Base-by-base conservation (phyloP, 129 eudicot genomes). In the Flaveria robusta region DNA sequence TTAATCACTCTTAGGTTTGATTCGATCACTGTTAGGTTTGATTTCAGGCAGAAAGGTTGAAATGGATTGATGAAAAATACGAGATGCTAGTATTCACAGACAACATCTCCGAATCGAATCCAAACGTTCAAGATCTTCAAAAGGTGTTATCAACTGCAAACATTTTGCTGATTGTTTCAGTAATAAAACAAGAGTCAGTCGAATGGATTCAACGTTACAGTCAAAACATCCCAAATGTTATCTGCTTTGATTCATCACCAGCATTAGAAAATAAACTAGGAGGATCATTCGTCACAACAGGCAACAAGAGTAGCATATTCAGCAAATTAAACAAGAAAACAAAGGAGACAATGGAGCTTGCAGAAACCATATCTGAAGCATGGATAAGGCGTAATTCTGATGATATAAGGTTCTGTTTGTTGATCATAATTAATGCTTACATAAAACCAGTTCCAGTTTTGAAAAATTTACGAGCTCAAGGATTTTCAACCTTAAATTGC, bases 231-330 rank as follows among this genome's bases (percentile, higher is more conserved):
- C 83, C 87, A 42, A 95, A 95, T 54, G 58, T 91, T 31, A 74
- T 95, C 63, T 87, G 94, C 80, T 91, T 89, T 55, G 90, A 91
- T 68, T 95, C 99, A n/a, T 87, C 96, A 78, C 90, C 96, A 20
- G 51, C 70, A 4, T 51, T 91, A 51, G 64, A 37, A 47, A 91
- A 89, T 79, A 95, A 91, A 67, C 85, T 95, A 15, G 96, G 94
- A 11, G 96, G 99, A 42, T 76, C 85, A 46, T 39, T 46, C 5
- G 42, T 90, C 56, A 55, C 77, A 20, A 74, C 39, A 20, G 79
- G 74, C 73, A 75, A 62, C 15, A 19, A 70, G 4, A 76, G 76
- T 49, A 77, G 66, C 74, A 65, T 82, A 60, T 83, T 90, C 79
- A 74, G 54, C 62, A 79, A 46, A 74, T 14, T 90, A n/a, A 49